Base-by-base conservation (phyloP, 1,139 yeast species). In the Sugiyamaella pinicola region DNA sequence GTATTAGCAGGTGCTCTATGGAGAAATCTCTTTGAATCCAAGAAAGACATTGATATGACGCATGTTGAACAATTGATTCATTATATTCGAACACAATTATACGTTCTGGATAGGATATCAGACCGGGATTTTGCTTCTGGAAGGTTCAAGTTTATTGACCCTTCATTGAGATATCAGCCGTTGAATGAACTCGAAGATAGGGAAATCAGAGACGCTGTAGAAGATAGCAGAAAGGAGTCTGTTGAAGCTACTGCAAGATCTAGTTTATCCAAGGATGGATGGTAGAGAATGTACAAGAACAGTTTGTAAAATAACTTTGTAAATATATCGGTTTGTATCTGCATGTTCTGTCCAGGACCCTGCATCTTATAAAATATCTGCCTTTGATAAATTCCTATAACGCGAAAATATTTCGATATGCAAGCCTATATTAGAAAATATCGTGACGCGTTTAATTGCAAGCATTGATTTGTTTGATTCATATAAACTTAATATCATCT, bases 51-150 rank as follows among this genome's bases (percentile, higher is more conserved):
- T 33, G 96, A 93, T 70, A 78, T 86, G 70, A 82, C 87, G 56
- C 91, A 88, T 58, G 74, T 95, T 41, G 98, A 91, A 69, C 93
- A 95, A 8, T 76, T 88, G 64, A 87, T 91, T 24, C 88, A 88
- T 59, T 91, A 91, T 67, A 85, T 90, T 42, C 83, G 98, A 68
- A 84, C 89, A 59, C 96, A 95, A 68, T 75, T 93, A 43, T 91
- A 90, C 66, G 93, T 91, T 9, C 76, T 93, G 64, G 87, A 86
- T 65, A 84, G 84, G 67, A 81, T 89, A 77, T 79, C 90, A 38
- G 99, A 95, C 69, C 79, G 96, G 60, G 96, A 91, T 63, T 90
- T 93, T 74, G 96, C 95, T 1, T 82, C 87, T 64, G 99, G 99
- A 29, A 82, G 84, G 62, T 90, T 91, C 69, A 78, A 77, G 55